A percentile compares a stretch with the other conserved stretches of the same genome.
Evolutionary conservation across 2,329 filamentous ascomycete genomes (phyloP).

Genomic region (Neurospora sp.): DNA sequence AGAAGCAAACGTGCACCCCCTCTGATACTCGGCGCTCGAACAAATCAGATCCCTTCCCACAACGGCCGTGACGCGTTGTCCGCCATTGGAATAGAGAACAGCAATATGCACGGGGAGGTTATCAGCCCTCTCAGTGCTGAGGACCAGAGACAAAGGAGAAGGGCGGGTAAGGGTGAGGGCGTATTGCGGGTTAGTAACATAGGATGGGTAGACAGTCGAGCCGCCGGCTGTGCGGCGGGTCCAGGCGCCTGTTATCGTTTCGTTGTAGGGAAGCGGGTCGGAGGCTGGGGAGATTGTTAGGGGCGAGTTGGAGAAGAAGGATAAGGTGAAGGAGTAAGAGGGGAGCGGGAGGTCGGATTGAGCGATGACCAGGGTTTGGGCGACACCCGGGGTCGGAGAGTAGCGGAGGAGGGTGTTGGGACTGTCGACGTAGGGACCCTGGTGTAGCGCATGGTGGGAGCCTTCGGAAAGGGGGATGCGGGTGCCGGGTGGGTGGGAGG

Average conservation of each 20-base stretch:
- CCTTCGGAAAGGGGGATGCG: conserved; percentile 62
- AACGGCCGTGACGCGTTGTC: conserved; percentile 56
- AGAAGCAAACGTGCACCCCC: conserved; percentile 64
- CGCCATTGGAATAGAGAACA: conserved; percentile 64
- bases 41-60: conserved; percentile 67
- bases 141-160: conserved; percentile 60
- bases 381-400: conserved; percentile 34
- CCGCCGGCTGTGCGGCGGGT: conserved; percentile 72
- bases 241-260: conserved; percentile 59
- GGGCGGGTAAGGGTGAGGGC: conserved; percentile 46
- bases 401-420: conserved; percentile 81
- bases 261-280: conserved; percentile 47
- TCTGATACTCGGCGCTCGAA: conserved; percentile 81
- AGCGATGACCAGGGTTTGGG: conserved; percentile 45
- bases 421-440: conserved; percentile 84
- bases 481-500: conserved; percentile 46
- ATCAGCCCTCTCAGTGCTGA: conserved; percentile 57
- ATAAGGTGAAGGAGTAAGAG: conserved; percentile 77
- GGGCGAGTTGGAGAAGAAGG: conserved; percentile 60
- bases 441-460: conserved; percentile 47
- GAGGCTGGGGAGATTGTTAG: conserved; percentile 53
- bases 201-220: conserved; percentile 65
- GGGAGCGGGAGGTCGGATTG: conserved; percentile 67
- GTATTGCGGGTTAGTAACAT: conserved; percentile 84
- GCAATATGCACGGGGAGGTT: conserved; percentile 70